These are phyloP conservation scores for Lolium perenne DNA, from an alignment of 176 grass and related monocot species.

Conservation along the genomic window DNA sequence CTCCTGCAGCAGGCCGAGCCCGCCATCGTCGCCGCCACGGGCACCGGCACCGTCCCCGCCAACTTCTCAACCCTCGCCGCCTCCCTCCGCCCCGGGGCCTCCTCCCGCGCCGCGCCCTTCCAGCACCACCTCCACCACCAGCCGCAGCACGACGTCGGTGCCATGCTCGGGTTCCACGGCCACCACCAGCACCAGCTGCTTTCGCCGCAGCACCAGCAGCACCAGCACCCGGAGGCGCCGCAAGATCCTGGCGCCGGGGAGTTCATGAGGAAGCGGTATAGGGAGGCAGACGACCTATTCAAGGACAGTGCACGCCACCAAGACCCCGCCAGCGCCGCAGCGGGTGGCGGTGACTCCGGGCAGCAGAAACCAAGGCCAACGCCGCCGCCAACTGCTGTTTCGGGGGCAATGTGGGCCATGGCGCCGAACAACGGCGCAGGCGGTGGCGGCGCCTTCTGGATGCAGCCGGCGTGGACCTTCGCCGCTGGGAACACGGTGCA, in stretches of 20 bases:
- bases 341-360: slow-evolving; percentile 13
- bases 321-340: slow-evolving; percentile 8
- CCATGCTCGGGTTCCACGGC: slow-evolving; percentile 81
- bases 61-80: slow-evolving; percentile 89
- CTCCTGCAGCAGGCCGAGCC: slow-evolving; percentile 95
- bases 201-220: slow-evolving; percentile 37
- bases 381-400: slow-evolving; percentile 29
- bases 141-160: slow-evolving; percentile 61
- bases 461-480: slow-evolving; percentile 67
- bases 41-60: slow-evolving; percentile 88
- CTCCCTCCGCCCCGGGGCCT: slow-evolving; percentile 66
- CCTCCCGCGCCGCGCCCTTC: slow-evolving; percentile 42
- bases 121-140: slow-evolving; percentile 49
- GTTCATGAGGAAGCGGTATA: slow-evolving; percentile 86
- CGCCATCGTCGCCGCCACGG: slow-evolving; percentile 91
- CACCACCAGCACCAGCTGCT: slow-evolving; percentile 46
- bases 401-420: slow-evolving; percentile 85
- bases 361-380: slow-evolving; percentile 49
- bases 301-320: slow-evolving; percentile 73
- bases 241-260: slow-evolving; percentile 56
- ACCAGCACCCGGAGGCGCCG: slow-evolving; percentile 43
- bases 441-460: slow-evolving; percentile 60
- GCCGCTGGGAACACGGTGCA: slow-evolving; percentile 55
- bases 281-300: slow-evolving; percentile 88
- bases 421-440: slow-evolving; percentile 58